A percentile compares a stretch with the other conserved stretches of the same genome.
These are phyloP conservation scores for Aspergillus candidus DNA, from an alignment of 2,329 filamentous ascomycete species.

Conservation along the genomic window DNA sequence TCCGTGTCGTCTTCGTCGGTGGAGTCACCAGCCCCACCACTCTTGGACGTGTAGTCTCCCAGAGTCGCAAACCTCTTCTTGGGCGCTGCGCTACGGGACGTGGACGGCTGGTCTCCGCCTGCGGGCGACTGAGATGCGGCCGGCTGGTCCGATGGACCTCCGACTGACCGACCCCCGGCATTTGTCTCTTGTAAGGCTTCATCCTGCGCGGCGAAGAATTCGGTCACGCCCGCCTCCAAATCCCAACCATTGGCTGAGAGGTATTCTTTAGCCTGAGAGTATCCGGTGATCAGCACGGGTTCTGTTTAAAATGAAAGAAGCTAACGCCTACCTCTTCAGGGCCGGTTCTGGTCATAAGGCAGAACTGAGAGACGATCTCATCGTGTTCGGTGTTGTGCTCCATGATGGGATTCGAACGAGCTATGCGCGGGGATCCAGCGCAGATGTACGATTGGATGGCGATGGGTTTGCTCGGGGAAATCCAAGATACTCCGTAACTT, in stretches of 20 bases:
- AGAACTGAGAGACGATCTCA: slow-evolving; percentile 48
- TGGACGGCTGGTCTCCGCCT: slow-evolving; percentile 24
- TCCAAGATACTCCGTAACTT: neutral
- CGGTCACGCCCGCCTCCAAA: slow-evolving; percentile 55
- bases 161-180: slow-evolving; percentile 20
- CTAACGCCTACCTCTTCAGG: slow-evolving; percentile 42
- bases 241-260: slow-evolving; percentile 63
- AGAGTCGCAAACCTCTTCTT: slow-evolving; percentile 46
- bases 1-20: slow-evolving; percentile 50
- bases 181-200: slow-evolving; percentile 31
- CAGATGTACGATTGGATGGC: neutral
- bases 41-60: slow-evolving; percentile 37
- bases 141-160: slow-evolving; percentile 17
- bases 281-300: slow-evolving; percentile 1
- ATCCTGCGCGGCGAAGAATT: slow-evolving; percentile 52
- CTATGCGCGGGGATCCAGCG: neutral
- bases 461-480: too few species aligned
- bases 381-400: slow-evolving; percentile 34
- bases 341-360: slow-evolving; percentile 49
- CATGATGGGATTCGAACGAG: slow-evolving; percentile 21
- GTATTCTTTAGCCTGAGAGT: slow-evolving; percentile 58
- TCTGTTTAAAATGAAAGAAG: neutral
- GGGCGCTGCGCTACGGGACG: slow-evolving; percentile 23
- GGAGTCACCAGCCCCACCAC: slow-evolving; percentile 35
- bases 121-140: slow-evolving; percentile 25